Conservation (phyloP, 1,284 basidiomycete species). For the Cutaneotrichosporon daszewskae region DNA sequence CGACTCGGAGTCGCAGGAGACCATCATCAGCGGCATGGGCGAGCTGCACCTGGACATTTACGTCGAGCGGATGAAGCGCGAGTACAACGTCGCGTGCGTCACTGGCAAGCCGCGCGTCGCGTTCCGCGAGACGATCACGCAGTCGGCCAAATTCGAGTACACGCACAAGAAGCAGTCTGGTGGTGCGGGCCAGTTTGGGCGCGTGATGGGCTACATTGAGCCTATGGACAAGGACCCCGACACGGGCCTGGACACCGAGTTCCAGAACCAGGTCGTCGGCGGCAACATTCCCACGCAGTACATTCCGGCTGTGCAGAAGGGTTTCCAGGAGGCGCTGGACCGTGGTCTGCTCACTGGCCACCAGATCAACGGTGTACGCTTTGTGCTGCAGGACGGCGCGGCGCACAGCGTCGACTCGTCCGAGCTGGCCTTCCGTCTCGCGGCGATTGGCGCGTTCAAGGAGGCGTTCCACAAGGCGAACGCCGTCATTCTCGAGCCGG, state of each 20-base stretch:
- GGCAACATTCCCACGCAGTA: conserved; percentile 87
- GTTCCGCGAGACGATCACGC: conserved; percentile 90
- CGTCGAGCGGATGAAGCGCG: conserved; percentile 96
- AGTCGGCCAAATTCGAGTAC: conserved; percentile 76
- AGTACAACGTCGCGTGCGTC: conserved; percentile 90
- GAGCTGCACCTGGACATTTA: conserved; percentile 99
- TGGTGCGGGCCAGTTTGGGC: conserved; percentile 93
- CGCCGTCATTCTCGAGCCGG: conserved; percentile 87
- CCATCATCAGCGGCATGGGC: conserved; percentile 99
- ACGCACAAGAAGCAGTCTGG: conserved; percentile 99
- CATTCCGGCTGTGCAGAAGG: conserved; percentile 95
- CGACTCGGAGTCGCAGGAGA: conserved; percentile 92
- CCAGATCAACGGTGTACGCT: conserved; percentile 75
- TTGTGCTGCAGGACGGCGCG: conserved; percentile 87
- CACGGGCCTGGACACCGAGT: conserved; percentile 78
- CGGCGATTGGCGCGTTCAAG: conserved; percentile 85
- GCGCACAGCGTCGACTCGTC: conserved; percentile 96
- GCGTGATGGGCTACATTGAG: conserved; percentile 86
- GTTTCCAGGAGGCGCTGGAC: conserved; percentile 90
- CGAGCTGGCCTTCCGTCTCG: conserved; percentile 89
- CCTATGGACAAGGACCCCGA: conserved; percentile 77
- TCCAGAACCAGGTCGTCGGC: conserved; percentile 85
- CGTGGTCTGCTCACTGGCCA: conserved; percentile 90
- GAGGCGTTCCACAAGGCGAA: conserved; percentile 75
- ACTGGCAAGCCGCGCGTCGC: conserved; percentile 97